phyloP scores from a whole-genome alignment of 495 filamentous ascomycete species.

The Choiromyces venosus region DNA sequence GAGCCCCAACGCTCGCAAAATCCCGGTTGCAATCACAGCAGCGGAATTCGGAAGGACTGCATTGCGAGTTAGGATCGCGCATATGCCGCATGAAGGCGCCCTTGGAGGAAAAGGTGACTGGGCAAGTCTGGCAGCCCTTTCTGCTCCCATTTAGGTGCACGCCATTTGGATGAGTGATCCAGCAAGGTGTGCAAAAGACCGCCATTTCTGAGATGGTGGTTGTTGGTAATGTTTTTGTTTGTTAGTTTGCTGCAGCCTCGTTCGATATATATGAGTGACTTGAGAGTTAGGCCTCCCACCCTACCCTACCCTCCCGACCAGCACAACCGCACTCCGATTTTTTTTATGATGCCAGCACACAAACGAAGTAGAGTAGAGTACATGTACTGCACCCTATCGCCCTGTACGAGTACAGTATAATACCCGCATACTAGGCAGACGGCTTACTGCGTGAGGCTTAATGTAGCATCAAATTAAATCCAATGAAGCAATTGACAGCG shows the following conservation, averaged over 20 bases:
- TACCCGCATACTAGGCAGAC: not conserved
- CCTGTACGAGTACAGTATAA: no score
- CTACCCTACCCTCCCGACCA: not conserved
- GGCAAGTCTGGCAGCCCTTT: not conserved
- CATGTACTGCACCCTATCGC: not conserved
- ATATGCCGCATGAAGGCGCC: not conserved
- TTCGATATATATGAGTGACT: not conserved
- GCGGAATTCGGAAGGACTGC: constrained; percentile 1
- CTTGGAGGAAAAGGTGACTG: not conserved
- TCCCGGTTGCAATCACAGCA: constrained; percentile 25
- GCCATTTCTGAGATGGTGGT: not conserved
- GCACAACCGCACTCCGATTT: not conserved
- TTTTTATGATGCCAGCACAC: not conserved
- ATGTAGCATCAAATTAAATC: not conserved
- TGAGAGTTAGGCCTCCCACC: not conserved
- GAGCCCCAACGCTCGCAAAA: constrained; percentile 4
- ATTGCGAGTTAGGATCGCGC: not conserved
- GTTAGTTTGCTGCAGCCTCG: not conserved
- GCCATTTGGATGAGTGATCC: not conserved
- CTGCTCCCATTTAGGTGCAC: not conserved
- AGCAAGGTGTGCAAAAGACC: not conserved
- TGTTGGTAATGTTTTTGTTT: not conserved
- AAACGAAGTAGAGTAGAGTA: not conserved
- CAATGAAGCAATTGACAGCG: not conserved
- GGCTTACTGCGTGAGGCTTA: not conserved